These are phyloP conservation scores for Fusarium incarnatum DNA, from an alignment of 2,329 filamentous ascomycete genomes.

Conservation along the genomic window DNA sequence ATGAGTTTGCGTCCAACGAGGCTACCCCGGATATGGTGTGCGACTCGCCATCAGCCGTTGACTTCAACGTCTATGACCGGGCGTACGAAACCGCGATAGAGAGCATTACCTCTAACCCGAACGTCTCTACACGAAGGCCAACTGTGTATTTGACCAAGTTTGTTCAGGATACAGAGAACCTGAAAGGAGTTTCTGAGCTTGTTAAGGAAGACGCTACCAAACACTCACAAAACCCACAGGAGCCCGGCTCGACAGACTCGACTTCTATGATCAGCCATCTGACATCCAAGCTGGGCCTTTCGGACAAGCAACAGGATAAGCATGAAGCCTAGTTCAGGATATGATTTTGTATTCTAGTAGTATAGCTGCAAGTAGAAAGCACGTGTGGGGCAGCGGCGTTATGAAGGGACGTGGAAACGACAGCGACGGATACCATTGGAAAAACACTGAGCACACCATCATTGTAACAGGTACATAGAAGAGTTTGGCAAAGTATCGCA, in stretches of 20 bases:
- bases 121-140: constrained; percentile 53
- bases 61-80: constrained; percentile 88
- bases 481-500: not conserved
- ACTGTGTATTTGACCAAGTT: constrained; percentile 63
- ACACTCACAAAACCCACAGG: constrained; percentile 12
- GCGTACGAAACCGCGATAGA: constrained; percentile 85
- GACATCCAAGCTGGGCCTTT: constrained; percentile 38
- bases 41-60: constrained; percentile 85
- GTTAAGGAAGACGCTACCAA: constrained; percentile 46
- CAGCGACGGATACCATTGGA: constrained; percentile 6
- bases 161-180: constrained; percentile 58
- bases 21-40: constrained; percentile 69
- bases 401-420: not conserved
- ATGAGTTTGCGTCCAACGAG: constrained; percentile 58
- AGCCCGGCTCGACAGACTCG: constrained; percentile 26
- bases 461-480: not conserved
- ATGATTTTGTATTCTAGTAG: not conserved
- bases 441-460: constrained; percentile 15
- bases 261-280: constrained; percentile 39
- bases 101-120: constrained; percentile 66
- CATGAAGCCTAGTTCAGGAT: not conserved
- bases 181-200: constrained; percentile 51
- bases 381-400: constrained; percentile 13
- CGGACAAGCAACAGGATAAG: constrained; percentile 19
- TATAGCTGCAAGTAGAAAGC: not conserved